phyloP scores from a whole-genome alignment of 2,329 filamentous ascomycete species.

The Beauveria rudraprayagi region DNA sequence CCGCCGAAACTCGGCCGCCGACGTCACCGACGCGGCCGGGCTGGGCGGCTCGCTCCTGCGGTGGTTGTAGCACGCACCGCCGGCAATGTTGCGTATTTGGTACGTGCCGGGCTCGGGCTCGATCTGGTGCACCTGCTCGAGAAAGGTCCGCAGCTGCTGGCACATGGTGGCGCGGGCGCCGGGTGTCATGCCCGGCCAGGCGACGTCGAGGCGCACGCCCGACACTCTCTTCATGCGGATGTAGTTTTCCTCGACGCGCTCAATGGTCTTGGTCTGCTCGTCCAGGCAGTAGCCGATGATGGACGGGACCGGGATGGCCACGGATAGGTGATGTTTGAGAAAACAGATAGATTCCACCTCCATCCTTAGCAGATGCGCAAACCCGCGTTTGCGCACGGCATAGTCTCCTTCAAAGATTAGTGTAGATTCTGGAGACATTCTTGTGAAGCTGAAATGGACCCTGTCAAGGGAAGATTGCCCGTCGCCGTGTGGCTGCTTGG shows the following conservation, averaged over 20 bases:
- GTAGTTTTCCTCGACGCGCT: constrained; percentile 9
- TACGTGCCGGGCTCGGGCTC: background rate
- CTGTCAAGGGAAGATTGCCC: no score
- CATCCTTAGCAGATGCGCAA: background rate
- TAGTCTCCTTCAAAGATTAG: background rate
- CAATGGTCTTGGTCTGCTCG: background rate
- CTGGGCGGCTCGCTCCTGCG: constrained; percentile 11
- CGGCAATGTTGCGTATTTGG: background rate
- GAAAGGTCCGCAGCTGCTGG: constrained; percentile 7
- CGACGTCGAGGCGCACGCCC: constrained; percentile 11
- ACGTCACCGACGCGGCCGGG: constrained; percentile 10
- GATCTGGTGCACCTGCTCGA: constrained; percentile 11
- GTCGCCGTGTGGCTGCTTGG: background rate
- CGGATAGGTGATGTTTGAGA: background rate
- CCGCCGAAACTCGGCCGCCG: constrained; percentile 4
- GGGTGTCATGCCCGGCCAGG: constrained; percentile 13
- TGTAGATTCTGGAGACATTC: background rate
- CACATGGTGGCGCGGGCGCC: constrained; percentile 8
- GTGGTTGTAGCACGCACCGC: background rate
- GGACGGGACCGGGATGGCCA: constrained; percentile 7
- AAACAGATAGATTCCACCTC: constrained; percentile 14
- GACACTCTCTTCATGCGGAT: constrained; percentile 14
- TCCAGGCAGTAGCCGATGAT: constrained; percentile 9
- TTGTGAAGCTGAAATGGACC: background rate
- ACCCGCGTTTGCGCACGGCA: background rate